Percentiles rank a stretch among this genome's conserved stretches.
Evolutionary conservation across 2,329 filamentous ascomycete genomes (phyloP).

Genomic region (Fusarium clavum): DNA sequence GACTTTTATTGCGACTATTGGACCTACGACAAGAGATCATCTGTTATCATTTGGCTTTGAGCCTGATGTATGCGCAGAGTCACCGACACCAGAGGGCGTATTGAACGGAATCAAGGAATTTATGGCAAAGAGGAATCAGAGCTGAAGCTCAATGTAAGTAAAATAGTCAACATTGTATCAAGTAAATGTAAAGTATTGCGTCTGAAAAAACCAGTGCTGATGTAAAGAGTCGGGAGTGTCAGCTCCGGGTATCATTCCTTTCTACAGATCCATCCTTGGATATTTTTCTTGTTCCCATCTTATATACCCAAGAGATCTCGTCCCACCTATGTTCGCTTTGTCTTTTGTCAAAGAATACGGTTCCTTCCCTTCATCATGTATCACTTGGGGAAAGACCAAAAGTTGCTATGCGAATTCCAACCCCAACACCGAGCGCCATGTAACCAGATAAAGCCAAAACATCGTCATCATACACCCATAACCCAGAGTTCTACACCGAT

Average conservation of each 20-base stretch:
- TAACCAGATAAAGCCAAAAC: slow-evolving; percentile 15
- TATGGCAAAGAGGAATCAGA: slow-evolving; percentile 29
- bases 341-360: slow-evolving; percentile 2
- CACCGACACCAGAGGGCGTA: slow-evolving; percentile 85
- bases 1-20: slow-evolving; percentile 85
- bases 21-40: slow-evolving; percentile 88
- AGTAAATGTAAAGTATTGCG: not conserved
- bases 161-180: not conserved
- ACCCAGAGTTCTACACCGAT: slow-evolving; percentile 95
- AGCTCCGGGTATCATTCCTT: slow-evolving; percentile 48
- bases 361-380: slow-evolving; percentile 2
- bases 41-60: slow-evolving; percentile 74
- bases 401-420: slow-evolving; percentile 8
- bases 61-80: slow-evolving; percentile 83
- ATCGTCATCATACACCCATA: slow-evolving; percentile 67
- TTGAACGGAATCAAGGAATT: slow-evolving; percentile 70
- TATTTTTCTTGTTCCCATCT: slow-evolving; percentile 12
- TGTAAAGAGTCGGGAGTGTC: slow-evolving; percentile 41
- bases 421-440: slow-evolving; percentile 35
- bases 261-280: slow-evolving; percentile 29
- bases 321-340: slow-evolving; percentile 1
- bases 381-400: slow-evolving; percentile 18
- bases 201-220: not conserved
- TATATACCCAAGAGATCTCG: slow-evolving; percentile 24
- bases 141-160: slow-evolving; percentile 16